Evolutionary conservation across 495 filamentous ascomycete genomes (phyloP).

Genomic region (Schizothecium vesticola): DNA sequence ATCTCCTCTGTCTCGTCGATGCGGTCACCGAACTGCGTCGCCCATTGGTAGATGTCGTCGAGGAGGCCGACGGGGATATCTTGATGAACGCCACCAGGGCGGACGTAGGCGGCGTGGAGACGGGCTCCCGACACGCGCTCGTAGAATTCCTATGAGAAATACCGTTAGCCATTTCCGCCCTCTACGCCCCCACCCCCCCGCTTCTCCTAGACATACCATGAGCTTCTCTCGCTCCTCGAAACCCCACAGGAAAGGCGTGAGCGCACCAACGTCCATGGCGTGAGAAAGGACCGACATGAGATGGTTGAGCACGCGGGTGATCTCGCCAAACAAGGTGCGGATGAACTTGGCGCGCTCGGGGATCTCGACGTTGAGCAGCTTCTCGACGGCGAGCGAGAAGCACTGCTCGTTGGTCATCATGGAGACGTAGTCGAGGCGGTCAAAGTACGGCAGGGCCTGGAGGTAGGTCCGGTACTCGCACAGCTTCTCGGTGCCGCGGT

Average conservation of each 20-base stretch:
- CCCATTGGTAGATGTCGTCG: conserved; percentile 99
- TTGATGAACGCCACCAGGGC: conserved; percentile 93
- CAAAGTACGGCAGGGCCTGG: conserved; percentile 97
- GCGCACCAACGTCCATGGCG: conserved; percentile 98
- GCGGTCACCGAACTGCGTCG: conserved; percentile 97
- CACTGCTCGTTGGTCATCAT: conserved; percentile 99
- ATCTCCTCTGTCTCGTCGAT: conserved; percentile 99
- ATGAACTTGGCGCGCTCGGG: conserved; percentile 96
- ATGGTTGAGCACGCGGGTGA: conserved; percentile 93
- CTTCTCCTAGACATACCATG: conserved; percentile 60
- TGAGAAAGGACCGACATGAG: conserved; percentile 97
- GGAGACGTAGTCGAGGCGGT: conserved; percentile 96
- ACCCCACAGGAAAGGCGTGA: conserved; percentile 98
- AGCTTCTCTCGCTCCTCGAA: conserved; percentile 99
- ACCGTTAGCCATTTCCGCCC: conserved; percentile 12
- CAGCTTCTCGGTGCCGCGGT: conserved; percentile 98
- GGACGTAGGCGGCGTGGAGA: conserved; percentile 96
- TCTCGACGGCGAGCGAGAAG: conserved; percentile 91
- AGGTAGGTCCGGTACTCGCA: conserved; percentile 99
- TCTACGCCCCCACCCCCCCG: not conserved
- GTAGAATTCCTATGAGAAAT: conserved; percentile 82
- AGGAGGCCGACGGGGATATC: conserved; percentile 92
- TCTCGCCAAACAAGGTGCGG: conserved; percentile 91
- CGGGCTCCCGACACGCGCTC: conserved; percentile 97
- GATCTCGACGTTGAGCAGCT: conserved; percentile 95